Conservation (phyloP, 1,139 yeast species). For the Yamadazyma membranifaciens region DNA sequence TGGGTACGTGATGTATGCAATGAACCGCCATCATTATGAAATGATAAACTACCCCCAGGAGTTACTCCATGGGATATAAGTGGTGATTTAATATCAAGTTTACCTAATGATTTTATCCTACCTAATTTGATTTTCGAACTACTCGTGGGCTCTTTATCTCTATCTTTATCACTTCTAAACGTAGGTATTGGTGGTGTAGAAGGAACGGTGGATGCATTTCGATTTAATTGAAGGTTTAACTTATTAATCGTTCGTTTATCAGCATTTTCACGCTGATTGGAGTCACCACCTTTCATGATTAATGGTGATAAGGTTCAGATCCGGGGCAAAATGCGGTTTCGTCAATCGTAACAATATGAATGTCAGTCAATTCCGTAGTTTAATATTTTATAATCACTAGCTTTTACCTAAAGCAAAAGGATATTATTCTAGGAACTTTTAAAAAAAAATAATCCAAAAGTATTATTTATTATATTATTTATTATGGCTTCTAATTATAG, state of each 20-base stretch:
- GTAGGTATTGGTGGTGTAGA: conserved; percentile 8
- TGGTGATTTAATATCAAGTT: conserved; percentile 22
- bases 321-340: neutral
- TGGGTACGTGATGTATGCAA: conserved; percentile 19
- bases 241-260: neutral
- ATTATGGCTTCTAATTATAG: too few relatives aligned
- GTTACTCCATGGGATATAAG: conserved; percentile 9
- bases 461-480: too few relatives aligned
- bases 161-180: conserved; percentile 2
- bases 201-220: conserved; percentile 11
- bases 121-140: conserved; percentile 6
- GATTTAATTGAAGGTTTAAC: conserved; percentile 4
- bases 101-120: conserved; percentile 23
- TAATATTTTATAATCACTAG: too few relatives aligned
- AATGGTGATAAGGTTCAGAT: neutral
- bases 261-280: conserved; percentile 2
- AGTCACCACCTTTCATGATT: conserved; percentile 4
- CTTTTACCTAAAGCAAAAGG: too few relatives aligned
- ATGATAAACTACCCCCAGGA: conserved; percentile 6
- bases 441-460: neutral
- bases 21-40: conserved; percentile 13
- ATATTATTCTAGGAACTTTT: too few relatives aligned
- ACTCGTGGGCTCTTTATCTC: neutral
- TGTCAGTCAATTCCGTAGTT: too few relatives aligned
- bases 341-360: too few relatives aligned